Evolutionary conservation across 192 early-diverging fungal species (phyloP).

Genomic region (Coemansia sp.): DNA sequence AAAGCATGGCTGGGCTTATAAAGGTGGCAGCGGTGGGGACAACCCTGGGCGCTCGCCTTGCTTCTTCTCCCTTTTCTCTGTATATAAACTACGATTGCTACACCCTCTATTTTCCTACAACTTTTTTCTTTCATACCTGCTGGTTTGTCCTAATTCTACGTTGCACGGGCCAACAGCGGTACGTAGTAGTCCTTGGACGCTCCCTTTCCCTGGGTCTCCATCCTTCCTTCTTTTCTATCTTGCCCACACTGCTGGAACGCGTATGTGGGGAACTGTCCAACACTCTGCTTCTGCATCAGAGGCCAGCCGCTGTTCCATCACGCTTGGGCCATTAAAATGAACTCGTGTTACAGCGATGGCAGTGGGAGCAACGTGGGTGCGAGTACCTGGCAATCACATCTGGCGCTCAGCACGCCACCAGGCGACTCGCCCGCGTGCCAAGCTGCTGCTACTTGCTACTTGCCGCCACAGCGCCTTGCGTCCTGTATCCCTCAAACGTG

Average conservation of each 20-base stretch:
- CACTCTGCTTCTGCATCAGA: neutral
- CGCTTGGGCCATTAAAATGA: neutral
- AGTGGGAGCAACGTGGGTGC: neutral
- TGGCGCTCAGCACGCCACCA: neutral
- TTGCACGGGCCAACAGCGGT: neutral
- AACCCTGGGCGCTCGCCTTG: neutral
- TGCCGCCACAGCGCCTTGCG: conserved; percentile 2
- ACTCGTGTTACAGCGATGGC: neutral
- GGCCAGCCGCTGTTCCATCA: neutral
- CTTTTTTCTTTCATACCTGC: neutral
- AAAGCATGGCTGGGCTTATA: conserved; percentile 4
- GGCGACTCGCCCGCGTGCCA: neutral
- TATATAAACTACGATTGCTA: neutral
- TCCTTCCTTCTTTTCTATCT: neutral
- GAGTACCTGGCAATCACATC: neutral
- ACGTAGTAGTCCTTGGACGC: neutral
- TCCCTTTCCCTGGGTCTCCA: neutral
- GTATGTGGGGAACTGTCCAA: neutral
- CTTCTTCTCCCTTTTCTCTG: neutral
- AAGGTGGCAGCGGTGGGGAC: neutral
- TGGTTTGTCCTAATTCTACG: neutral
- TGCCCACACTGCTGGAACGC: neutral
- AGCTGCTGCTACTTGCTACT: neutral
- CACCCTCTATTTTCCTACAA: neutral
- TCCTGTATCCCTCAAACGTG: conserved; percentile 2